phyloP scores from a whole-genome alignment of 2,329 filamentous ascomycete genomes.

The Talaromyces sp. region DNA sequence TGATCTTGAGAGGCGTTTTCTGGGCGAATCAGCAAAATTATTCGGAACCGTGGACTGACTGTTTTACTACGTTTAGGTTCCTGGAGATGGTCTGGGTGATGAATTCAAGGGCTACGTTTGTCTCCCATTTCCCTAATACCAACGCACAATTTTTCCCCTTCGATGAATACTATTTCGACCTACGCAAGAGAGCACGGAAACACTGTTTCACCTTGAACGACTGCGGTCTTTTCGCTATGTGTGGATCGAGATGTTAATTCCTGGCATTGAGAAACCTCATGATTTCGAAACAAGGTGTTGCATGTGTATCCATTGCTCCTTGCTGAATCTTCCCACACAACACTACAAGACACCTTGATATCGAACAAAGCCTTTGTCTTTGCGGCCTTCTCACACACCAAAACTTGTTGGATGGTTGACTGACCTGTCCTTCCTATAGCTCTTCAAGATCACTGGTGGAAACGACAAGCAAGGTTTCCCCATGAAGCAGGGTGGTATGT shows the following conservation, averaged over 20 bases:
- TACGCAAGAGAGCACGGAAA: not conserved
- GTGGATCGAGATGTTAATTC: not conserved
- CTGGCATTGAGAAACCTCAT: not conserved
- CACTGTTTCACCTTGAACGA: not conserved
- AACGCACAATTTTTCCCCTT: not conserved
- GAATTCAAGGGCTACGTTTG: conserved; percentile 94
- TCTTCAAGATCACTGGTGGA: conserved; percentile 98
- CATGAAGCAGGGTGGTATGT: conserved; percentile 92
- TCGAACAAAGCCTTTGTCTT: not conserved
- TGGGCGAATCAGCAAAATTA: not conserved
- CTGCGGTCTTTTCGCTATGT: not conserved
- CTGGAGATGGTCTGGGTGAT: conserved; percentile 91
- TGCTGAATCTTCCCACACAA: not conserved
- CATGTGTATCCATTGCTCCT: not conserved
- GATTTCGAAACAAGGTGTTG: not conserved
- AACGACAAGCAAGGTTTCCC: conserved; percentile 99
- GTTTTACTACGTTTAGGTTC: conserved; percentile 53
- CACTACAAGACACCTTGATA: not conserved
- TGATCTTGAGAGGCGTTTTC: conserved; percentile 1
- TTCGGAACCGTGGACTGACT: conserved; percentile 16
- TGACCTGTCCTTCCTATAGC: conserved; percentile 23
- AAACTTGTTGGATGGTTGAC: not conserved
- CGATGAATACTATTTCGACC: not conserved
- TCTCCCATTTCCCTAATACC: conserved; percentile 1
- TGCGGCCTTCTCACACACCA: not conserved